phyloP scores from a whole-genome alignment of 2,329 filamentous ascomycete genomes.

The Pestalotiopsis sp. region DNA sequence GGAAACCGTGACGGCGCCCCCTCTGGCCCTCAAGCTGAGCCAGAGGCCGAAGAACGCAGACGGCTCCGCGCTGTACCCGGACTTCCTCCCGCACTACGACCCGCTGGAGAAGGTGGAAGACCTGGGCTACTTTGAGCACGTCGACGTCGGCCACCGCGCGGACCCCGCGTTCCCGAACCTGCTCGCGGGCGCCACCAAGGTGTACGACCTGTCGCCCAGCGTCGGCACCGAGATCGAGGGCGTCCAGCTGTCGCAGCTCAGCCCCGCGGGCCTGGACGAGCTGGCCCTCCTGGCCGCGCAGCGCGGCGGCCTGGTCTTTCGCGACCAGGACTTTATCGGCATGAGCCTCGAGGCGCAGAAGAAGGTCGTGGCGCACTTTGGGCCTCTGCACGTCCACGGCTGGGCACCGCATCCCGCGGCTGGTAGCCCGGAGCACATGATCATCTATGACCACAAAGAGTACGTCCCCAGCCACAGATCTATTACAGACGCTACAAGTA shows the following conservation, averaged over 20 bases:
- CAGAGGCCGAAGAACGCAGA: conserved; percentile 17
- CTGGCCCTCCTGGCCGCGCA: conserved; percentile 22
- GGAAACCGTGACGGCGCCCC: not conserved
- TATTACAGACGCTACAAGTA: not conserved
- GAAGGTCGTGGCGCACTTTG: conserved; percentile 22
- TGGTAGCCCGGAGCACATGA: conserved; percentile 22
- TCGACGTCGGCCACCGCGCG: conserved; percentile 1
- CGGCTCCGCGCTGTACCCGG: conserved; percentile 17
- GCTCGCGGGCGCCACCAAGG: conserved; percentile 1
- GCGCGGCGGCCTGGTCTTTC: conserved; percentile 22
- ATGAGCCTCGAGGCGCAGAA: conserved; percentile 24
- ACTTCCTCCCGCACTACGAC: conserved; percentile 21
- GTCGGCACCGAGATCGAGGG: conserved; percentile 19
- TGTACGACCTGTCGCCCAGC: conserved; percentile 15
- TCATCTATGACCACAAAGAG: conserved; percentile 24
- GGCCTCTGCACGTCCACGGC: conserved; percentile 21
- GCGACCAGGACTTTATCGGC: conserved; percentile 22
- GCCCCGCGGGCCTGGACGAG: conserved; percentile 18
- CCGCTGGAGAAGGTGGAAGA: conserved; percentile 21
- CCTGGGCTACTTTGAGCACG: conserved; percentile 16
- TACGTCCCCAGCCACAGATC: not conserved
- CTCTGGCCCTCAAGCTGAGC: conserved; percentile 6
- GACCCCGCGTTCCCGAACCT: conserved; percentile 3
- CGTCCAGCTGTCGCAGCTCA: conserved; percentile 18
- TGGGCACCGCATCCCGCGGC: conserved; percentile 20